phyloP scores from a whole-genome alignment of 331 rosid genomes.

The Dryas integrifolia region DNA sequence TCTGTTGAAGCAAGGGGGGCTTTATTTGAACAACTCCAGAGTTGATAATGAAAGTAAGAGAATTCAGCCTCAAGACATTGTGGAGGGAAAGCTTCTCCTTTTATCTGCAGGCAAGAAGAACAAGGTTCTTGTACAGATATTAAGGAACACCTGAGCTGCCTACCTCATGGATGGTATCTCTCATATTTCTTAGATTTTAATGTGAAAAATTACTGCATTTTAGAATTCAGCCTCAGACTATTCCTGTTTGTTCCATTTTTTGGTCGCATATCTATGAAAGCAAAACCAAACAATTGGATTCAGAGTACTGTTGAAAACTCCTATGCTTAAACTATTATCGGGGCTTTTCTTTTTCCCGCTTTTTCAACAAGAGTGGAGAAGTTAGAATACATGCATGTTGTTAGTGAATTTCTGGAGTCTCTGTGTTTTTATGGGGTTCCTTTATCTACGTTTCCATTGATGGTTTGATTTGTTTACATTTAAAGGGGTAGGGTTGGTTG shows the following conservation, averaged over 20 bases:
- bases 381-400: too few relatives aligned
- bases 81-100: slow-evolving; percentile 86
- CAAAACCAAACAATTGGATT: neutral
- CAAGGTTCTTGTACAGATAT: slow-evolving; percentile 79
- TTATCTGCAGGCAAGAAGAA: slow-evolving; percentile 94
- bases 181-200: neutral
- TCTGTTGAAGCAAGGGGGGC: slow-evolving; percentile 88
- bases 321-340: neutral
- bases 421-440: too few relatives aligned
- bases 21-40: slow-evolving; percentile 79
- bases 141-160: neutral
- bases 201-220: neutral
- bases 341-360: neutral
- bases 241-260: neutral
- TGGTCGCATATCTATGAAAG: neutral
- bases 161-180: slow-evolving; percentile 6
- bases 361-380: too few relatives aligned
- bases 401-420: too few relatives aligned
- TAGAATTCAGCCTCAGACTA: neutral
- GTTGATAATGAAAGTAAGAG: slow-evolving; percentile 67
- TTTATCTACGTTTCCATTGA: too few relatives aligned
- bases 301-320: neutral
- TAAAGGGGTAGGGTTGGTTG: too few relatives aligned
- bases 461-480: too few relatives aligned
- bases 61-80: slow-evolving; percentile 62